Evolutionary conservation across 352 stramenopile genomes (phyloP).

Genomic region (Pythium brassicae): DNA sequence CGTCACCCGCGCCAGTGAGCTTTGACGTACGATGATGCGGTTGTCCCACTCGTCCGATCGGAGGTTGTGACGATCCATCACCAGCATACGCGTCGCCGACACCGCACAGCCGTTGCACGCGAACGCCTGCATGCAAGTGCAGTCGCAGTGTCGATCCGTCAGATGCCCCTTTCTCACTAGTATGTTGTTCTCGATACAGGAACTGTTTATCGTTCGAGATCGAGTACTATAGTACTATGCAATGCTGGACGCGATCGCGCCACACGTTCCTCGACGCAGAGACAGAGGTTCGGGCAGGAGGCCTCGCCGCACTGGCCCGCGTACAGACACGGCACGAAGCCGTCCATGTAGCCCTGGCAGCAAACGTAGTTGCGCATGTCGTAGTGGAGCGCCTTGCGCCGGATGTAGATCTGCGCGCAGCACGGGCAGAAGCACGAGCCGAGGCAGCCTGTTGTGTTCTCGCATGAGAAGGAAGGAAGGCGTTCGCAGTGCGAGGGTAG

Average conservation of each 20-base stretch:
- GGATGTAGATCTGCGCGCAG: conserved; percentile 89
- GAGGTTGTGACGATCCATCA: conserved; percentile 90
- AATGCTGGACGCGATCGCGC: too few relatives aligned
- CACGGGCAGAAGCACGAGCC: conserved; percentile 79
- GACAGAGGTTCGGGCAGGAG: conserved; percentile 83
- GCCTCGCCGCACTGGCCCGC: conserved; percentile 84
- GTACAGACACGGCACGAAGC: conserved; percentile 82
- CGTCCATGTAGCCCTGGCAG: conserved; percentile 92
- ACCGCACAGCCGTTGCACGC: conserved; percentile 89
- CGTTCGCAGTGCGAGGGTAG: background rate
- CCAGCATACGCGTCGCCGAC: conserved; percentile 83
- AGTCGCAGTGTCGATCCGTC: background rate
- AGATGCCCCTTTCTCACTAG: too few relatives aligned
- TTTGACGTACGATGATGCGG: conserved; percentile 80
- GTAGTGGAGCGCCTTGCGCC: conserved; percentile 87
- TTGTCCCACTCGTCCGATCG: conserved; percentile 93
- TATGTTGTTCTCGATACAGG: too few relatives aligned
- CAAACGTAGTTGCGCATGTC: conserved; percentile 93
- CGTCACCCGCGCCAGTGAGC: background rate
- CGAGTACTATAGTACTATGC: too few relatives aligned
- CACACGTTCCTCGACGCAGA: conserved; percentile 80
- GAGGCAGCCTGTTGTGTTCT: conserved; percentile 68
- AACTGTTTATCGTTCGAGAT: too few relatives aligned
- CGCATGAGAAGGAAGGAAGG: too few relatives aligned
- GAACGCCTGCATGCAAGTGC: conserved; percentile 30